Evolutionary conservation across 1,284 basidiomycete species (phyloP), one percentile per base, ranked within the genome.

Genomic region (Moesziomyces antarcticus): DNA sequence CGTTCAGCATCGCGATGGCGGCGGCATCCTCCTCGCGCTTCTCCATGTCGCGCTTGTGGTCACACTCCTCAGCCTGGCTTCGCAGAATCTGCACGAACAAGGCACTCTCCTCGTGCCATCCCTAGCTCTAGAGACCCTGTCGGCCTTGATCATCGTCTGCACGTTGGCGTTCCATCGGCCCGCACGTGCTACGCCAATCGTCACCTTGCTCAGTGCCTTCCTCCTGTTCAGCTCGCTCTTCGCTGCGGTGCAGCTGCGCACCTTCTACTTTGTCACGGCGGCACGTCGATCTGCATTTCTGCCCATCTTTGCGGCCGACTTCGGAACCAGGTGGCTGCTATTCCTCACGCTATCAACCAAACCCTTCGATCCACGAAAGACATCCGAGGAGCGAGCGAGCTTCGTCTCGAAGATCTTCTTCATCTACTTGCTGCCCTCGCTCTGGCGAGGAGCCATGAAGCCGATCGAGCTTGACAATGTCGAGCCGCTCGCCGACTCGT

Each of bases 341-440:
- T 55, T 73, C 41, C 27, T 43, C 20, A 56, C 57, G n/a, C 55
- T 65, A 4, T 64, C 50, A 22, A 61, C 67, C 20, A 57, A 49
- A n/a, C 61, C 61, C 18, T 48, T 54, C 41, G 30, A 60, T 35
- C 56, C 50, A 20, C 50, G 64, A 18, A 41, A 37, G 18, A 69
- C 64, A 1, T 40, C 47, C 7, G 67, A 73, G 27, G 22, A 50
- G 24, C 30, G 58, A 18, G 67, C 70, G 4, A 59, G 60, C 46
- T 71, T 73, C 67, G 22, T 65, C 14, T 64, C 59, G 4, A 55
- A 35, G 43, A 46, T 73, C 43, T 51, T 64, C 47, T 73, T 73
- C 48, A 49, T 56, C 10, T 71, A 68, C 61, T 41, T 73, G 16
- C 24, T 55, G 8, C 52, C 61, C 4, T 25, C 44, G 1, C 35